Conservation (phyloP, 805 yeast species). For the Blastobotrys muscicola region DNA sequence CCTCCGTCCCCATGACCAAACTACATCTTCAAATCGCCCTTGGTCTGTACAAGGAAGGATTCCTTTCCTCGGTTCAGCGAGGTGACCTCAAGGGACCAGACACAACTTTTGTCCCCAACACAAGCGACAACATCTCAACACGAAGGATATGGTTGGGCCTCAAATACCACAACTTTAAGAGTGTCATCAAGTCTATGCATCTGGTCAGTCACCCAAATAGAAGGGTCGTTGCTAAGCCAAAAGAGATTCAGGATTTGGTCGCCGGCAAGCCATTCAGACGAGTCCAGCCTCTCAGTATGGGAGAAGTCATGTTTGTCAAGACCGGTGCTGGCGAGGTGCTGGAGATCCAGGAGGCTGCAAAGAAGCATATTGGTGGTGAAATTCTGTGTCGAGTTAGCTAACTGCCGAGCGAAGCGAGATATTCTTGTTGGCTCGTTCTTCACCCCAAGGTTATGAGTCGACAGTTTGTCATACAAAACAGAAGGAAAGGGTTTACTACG, state of each 20-base stretch:
- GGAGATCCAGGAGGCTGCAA: constrained; percentile 81
- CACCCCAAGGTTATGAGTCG: neutral
- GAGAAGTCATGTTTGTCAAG: constrained; percentile 72
- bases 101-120: constrained; percentile 42
- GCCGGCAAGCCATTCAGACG: constrained; percentile 67
- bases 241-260: constrained; percentile 64
- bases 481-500: neutral
- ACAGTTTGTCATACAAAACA: neutral
- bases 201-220: constrained; percentile 81
- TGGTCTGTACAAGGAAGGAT: constrained; percentile 85
- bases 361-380: constrained; percentile 61
- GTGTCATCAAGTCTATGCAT: constrained; percentile 64
- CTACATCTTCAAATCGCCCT: constrained; percentile 75
- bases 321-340: constrained; percentile 44
- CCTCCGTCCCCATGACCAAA: constrained; percentile 75
- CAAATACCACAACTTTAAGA: constrained; percentile 71
- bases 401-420: neutral
- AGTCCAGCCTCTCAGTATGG: constrained; percentile 76
- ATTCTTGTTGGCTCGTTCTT: too few relatives aligned
- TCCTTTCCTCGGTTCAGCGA: constrained; percentile 70
- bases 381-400: constrained; percentile 56
- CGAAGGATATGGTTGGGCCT: constrained; percentile 88
- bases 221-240: constrained; percentile 50
- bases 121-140: constrained; percentile 77
- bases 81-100: constrained; percentile 88